Conservation (phyloP, 2,329 filamentous ascomycete species). For the Aspergillus alliaceus region DNA sequence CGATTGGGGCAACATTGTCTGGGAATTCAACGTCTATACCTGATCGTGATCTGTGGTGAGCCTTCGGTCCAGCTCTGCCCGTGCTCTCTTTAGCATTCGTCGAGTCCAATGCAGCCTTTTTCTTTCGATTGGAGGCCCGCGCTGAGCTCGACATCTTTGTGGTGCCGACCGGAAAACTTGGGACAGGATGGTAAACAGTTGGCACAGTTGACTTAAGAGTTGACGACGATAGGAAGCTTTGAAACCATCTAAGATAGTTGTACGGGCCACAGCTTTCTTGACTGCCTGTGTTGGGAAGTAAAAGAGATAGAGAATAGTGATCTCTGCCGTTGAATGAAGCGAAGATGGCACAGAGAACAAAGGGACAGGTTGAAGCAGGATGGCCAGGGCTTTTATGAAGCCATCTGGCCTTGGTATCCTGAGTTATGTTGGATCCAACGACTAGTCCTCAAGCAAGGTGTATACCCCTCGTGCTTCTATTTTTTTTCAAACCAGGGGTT, state of each 20-base stretch:
- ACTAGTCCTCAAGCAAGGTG: constrained; percentile 8
- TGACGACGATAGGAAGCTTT: background rate
- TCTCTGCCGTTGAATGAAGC: constrained; percentile 8
- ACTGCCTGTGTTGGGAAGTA: background rate
- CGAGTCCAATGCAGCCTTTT: background rate
- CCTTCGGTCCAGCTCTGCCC: background rate
- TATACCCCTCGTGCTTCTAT: constrained; percentile 12
- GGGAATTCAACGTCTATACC: background rate
- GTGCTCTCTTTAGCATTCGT: background rate
- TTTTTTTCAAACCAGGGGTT: constrained; percentile 11
- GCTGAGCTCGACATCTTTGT: background rate
- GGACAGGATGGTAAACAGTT: background rate
- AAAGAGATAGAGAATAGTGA: background rate
- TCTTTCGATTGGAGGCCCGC: background rate
- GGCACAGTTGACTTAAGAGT: background rate
- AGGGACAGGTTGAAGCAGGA: constrained; percentile 5
- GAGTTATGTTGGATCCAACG: background rate
- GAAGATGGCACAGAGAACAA: constrained; percentile 4
- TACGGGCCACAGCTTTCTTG: background rate
- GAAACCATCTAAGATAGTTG: background rate
- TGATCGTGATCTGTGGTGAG: constrained; percentile 8
- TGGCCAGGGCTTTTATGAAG: constrained; percentile 14
- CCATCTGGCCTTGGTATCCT: constrained; percentile 6
- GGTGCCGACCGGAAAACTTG: background rate
- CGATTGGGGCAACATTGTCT: background rate